Base-by-base conservation (phyloP, 2,329 filamentous ascomycete genomes). In the Diaporthe capsici region DNA sequence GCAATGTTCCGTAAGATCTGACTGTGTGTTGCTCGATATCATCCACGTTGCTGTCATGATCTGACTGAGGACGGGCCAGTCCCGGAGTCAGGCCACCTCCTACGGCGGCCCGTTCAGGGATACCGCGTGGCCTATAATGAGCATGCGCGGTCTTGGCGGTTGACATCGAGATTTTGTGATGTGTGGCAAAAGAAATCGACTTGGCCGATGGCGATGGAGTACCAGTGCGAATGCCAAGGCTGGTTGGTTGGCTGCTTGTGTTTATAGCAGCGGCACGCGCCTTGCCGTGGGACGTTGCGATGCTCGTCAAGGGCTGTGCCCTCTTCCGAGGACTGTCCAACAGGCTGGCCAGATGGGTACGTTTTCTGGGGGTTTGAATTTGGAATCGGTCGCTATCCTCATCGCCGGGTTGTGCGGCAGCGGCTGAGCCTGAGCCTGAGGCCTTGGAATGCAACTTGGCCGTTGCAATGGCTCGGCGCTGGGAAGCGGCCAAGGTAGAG, bases 241-340 rank as follows among this genome's bases (percentile, higher is more conserved):
- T 37, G 20, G 37, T 73, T n/a, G 44, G 53, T 20, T 58, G 53
- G 31, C 55, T 65, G 31, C 22, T 51, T 4, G 44, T 51, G 34
- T 25, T 51, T 55, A 60, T 15, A 31, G 82, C 82, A 31, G 82
- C 81, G 31, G 82, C 81, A 74, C 81, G 76, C 42, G 82, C 82
- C 22, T 76, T 76, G 34, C 77, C 57, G 25, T 37, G 77, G 12
- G 72, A 76, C 9, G 39, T 42, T 63, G 77, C 72, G 37, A 81
- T 55, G n/a, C 76, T 80, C 42, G 80, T 60, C 15, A 86, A 73
- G 2, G 81, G 82, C 12, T 79, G 77, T 10, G 79, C 79, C 47
- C 77, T 80, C 76, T 81, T 83, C 39, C 81, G 80, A 31, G 81
- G 83, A 75, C 84, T 86, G 37, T 85, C 83, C 86, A 88, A 87